Percentiles rank a stretch among this genome's conserved stretches.
Conservation (phyloP, 2,329 filamentous ascomycete species). For the Alternaria triticimaculans region DNA sequence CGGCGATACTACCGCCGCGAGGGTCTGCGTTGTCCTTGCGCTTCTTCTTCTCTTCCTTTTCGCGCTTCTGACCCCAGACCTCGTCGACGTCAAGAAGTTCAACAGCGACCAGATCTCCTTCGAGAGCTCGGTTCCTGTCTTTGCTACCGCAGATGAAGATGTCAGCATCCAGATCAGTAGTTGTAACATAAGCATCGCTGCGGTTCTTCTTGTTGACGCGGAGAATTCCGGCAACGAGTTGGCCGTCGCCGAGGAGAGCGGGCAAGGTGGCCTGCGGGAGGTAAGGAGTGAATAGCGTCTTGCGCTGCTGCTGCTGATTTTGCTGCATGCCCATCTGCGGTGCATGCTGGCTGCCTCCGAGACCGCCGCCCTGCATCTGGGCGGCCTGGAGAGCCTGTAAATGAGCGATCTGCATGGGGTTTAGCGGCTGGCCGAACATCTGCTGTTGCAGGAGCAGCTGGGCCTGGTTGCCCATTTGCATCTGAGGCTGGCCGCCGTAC, state of each 20-base stretch:
- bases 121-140: constrained; percentile 93
- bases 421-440: constrained; percentile 88
- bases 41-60: constrained; percentile 99
- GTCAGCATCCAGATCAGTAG: constrained; percentile 91
- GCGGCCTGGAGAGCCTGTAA: constrained; percentile 91
- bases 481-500: constrained; percentile 84
- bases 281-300: constrained; percentile 98
- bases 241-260: constrained; percentile 86
- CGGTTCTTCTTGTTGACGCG: constrained; percentile 99
- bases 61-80: constrained; percentile 97
- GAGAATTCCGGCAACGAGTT: constrained; percentile 94
- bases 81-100: constrained; percentile 98
- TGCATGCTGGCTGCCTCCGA: constrained; percentile 73
- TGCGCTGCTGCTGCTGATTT: constrained; percentile 93
- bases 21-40: constrained; percentile 98
- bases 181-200: constrained; percentile 97
- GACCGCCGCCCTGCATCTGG: constrained; percentile 77
- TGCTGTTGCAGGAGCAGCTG: constrained; percentile 85
- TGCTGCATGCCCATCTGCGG: constrained; percentile 67
- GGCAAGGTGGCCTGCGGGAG: constrained; percentile 93
- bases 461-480: constrained; percentile 73
- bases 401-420: constrained; percentile 85
- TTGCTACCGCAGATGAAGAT: constrained; percentile 99
- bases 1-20: constrained; percentile 76
- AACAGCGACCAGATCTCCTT: constrained; percentile 93